phyloP scores from a whole-genome alignment of 129 eudicot genomes.

The Mikania micrantha region DNA sequence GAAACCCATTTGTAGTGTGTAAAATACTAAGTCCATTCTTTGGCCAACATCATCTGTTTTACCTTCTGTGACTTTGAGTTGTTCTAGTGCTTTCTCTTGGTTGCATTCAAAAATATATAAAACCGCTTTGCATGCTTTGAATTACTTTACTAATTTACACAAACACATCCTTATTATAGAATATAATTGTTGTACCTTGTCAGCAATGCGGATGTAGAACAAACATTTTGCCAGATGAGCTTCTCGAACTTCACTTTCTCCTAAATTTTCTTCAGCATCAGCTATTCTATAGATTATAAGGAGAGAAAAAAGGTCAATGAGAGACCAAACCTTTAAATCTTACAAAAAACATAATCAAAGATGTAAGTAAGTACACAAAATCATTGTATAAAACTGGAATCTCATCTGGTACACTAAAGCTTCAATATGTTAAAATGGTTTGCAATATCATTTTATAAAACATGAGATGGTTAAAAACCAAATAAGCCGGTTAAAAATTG shows the following conservation, averaged over 20 bases:
- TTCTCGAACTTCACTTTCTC: conserved; percentile 98
- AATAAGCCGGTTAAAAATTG: no score
- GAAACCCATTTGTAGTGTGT: conserved; percentile 68
- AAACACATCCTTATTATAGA: no score
- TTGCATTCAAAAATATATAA: not conserved
- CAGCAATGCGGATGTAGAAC: conserved; percentile 70
- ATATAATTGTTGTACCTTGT: conserved; percentile 34
- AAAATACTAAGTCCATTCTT: conserved; percentile 86
- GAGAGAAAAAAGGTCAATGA: not conserved
- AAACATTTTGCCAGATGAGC: conserved; percentile 94
- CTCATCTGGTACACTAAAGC: no score
- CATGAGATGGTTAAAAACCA: no score
- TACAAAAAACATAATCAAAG: not conserved
- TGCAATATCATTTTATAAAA: no score
- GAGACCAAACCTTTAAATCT: no score
- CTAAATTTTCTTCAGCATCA: conserved; percentile 95
- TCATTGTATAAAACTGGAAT: no score
- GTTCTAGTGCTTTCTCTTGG: conserved; percentile 77
- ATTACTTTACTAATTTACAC: no score
- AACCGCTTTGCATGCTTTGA: no score
- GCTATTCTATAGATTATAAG: conserved; percentile 51
- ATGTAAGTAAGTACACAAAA: no score
- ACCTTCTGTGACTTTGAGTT: conserved; percentile 73
- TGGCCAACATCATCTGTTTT: conserved; percentile 91
- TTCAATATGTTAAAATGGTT: no score